Percentiles rank a stretch among this genome's conserved stretches.
Conservation (phyloP, 1,284 basidiomycete species). For the Ceratobasidium theobromae region DNA sequence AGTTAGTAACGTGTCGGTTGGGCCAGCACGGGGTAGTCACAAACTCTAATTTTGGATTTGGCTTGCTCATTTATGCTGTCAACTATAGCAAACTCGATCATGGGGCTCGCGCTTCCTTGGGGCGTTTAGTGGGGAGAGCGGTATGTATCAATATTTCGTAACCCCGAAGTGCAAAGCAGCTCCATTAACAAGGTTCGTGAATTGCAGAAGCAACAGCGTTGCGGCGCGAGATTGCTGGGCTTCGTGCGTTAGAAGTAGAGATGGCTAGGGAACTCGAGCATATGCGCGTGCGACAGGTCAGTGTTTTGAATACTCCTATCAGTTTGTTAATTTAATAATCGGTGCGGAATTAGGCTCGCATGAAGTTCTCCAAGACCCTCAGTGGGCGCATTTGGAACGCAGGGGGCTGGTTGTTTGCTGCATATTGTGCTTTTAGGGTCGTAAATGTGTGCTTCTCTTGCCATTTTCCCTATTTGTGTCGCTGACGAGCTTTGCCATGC, state of each 20-base stretch:
- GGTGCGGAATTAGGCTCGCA: too few relatives aligned
- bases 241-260: slow-evolving; percentile 66
- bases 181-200: slow-evolving; percentile 34
- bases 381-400: slow-evolving; percentile 54
- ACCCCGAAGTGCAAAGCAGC: background rate
- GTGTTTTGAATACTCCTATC: too few relatives aligned
- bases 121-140: slow-evolving; percentile 47
- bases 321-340: background rate
- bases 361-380: slow-evolving; percentile 56
- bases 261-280: slow-evolving; percentile 61
- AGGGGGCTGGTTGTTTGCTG: slow-evolving; percentile 57
- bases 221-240: slow-evolving; percentile 59
- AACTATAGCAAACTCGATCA: slow-evolving; percentile 33
- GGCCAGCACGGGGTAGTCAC: slow-evolving; percentile 7
- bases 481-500: background rate
- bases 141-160: slow-evolving; percentile 43
- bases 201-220: slow-evolving; percentile 42
- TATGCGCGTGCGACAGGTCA: slow-evolving; percentile 50
- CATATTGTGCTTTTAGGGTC: slow-evolving; percentile 67
- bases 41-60: slow-evolving; percentile 37
- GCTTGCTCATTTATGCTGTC: slow-evolving; percentile 35
- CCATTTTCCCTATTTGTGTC: background rate
- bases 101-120: slow-evolving; percentile 51
- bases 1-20: background rate
- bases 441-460: slow-evolving; percentile 53